A percentile compares a stretch with the other conserved stretches of the same genome.
Evolutionary conservation across 345 rosid species (phyloP).

Genomic region (Dovyalis caffra): DNA sequence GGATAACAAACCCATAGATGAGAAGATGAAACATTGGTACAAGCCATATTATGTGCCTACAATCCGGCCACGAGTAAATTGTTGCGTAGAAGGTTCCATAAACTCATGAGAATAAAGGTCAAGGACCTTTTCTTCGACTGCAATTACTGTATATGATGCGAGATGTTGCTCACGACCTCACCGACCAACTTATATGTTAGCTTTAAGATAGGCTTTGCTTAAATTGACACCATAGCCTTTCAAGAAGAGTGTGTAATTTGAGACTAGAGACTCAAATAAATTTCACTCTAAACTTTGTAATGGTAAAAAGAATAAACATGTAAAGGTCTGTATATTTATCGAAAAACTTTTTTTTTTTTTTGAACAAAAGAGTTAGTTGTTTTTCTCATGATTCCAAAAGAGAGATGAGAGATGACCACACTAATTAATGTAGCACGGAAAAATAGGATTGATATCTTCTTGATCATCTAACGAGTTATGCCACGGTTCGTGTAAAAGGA

Average conservation of each 20-base stretch:
- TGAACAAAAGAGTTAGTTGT: constrained; percentile 75
- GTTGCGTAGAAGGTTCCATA: constrained; percentile 57
- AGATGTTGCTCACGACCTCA: constrained; percentile 76
- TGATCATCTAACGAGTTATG: constrained; percentile 50
- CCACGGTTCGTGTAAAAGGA: constrained; percentile 68
- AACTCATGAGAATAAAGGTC: constrained; percentile 68
- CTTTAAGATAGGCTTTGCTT: constrained; percentile 74
- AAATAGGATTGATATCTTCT: constrained; percentile 58
- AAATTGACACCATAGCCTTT: constrained; percentile 82
- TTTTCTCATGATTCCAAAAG: constrained; percentile 77
- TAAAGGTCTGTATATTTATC: constrained; percentile 33
- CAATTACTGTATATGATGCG: constrained; percentile 83
- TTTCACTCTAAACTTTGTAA: too few relatives aligned
- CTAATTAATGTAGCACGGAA: constrained; percentile 55
- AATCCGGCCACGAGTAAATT: constrained; percentile 70
- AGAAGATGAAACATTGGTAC: constrained; percentile 86
- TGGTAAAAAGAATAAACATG: too few relatives aligned
- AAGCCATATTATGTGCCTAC: constrained; percentile 75
- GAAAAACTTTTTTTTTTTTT: constrained; percentile 65
- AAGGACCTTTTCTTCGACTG: constrained; percentile 70
- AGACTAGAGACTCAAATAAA: too few relatives aligned
- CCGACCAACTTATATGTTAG: constrained; percentile 82
- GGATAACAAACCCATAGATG: constrained; percentile 81
- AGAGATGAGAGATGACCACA: constrained; percentile 56
- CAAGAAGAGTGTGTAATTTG: constrained; percentile 75